Percentiles rank a stretch among this genome's conserved stretches.
These are phyloP conservation scores for Capsicum pubescens DNA, from an alignment of 257 asterid species.

Conservation along the genomic window DNA sequence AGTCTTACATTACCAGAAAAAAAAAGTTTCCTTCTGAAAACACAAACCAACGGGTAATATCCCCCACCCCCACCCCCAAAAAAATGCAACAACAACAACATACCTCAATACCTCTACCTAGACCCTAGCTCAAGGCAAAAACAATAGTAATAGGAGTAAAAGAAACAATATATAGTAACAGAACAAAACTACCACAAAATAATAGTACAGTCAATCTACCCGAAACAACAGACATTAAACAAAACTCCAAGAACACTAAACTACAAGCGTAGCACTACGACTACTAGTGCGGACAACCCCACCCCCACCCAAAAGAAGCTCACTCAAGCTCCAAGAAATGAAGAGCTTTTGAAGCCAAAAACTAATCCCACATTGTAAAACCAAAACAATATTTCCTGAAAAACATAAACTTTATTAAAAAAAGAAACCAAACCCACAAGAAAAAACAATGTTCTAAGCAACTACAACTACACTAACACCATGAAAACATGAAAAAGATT, in stretches of 20 bases:
- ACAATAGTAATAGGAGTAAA: too few species aligned
- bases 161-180: too few species aligned
- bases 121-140: too few species aligned
- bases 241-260: too few species aligned
- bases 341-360: constrained; percentile 17
- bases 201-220: too few species aligned
- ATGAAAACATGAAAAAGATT: constrained; percentile 9
- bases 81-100: neutral
- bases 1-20: neutral
- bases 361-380: constrained; percentile 31
- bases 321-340: neutral
- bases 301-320: neutral
- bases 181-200: too few species aligned
- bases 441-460: constrained; percentile 4
- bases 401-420: neutral
- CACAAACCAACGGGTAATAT: neutral
- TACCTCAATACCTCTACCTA: too few species aligned
- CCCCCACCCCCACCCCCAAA: neutral
- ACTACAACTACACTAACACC: constrained; percentile 9
- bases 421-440: neutral
- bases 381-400: constrained; percentile 15
- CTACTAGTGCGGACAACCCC: too few species aligned
- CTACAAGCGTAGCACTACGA: too few species aligned
- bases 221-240: too few species aligned
- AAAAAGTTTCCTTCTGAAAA: constrained; percentile 8